Evolutionary conservation across 345 rosid genomes (phyloP).

Genomic region (Melastoma malabathricum): DNA sequence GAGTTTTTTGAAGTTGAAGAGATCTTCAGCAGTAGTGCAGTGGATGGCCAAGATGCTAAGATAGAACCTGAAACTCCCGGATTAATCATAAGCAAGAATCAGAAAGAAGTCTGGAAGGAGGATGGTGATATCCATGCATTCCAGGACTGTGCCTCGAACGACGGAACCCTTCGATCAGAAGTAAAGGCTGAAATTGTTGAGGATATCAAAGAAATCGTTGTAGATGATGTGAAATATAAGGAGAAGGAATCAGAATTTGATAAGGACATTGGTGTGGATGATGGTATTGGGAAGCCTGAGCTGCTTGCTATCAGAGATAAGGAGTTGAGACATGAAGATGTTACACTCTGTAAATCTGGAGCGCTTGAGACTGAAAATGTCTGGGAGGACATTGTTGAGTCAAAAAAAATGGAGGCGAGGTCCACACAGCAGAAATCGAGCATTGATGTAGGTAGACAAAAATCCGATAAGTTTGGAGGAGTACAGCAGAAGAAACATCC

Average conservation of each 20-base stretch:
- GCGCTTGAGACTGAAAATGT: slow-evolving; percentile 31
- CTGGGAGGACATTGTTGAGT: slow-evolving; percentile 17
- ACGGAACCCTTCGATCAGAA: slow-evolving; percentile 38
- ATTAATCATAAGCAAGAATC: slow-evolving; percentile 10
- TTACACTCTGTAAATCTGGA: slow-evolving; percentile 21
- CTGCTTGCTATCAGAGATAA: slow-evolving; percentile 16
- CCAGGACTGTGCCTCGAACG: slow-evolving; percentile 66
- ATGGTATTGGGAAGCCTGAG: slow-evolving; percentile 35
- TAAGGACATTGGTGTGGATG: slow-evolving; percentile 82
- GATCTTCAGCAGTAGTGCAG: slow-evolving; percentile 60
- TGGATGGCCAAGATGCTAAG: slow-evolving; percentile 53
- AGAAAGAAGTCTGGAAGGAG: slow-evolving; percentile 53
- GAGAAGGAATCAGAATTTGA: slow-evolving; percentile 44
- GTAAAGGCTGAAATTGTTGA: slow-evolving; percentile 34
- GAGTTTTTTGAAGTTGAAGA: slow-evolving; percentile 98
- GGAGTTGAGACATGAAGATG: slow-evolving; percentile 20
- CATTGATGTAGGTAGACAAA: slow-evolving; percentile 25
- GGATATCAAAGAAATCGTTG: slow-evolving; percentile 80
- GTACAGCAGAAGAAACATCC: slow-evolving; percentile 39
- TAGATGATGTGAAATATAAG: slow-evolving; percentile 81
- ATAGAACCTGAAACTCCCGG: slow-evolving; percentile 16
- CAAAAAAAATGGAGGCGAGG: slow-evolving; percentile 29
- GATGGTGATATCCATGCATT: slow-evolving; percentile 53
- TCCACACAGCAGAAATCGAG: slow-evolving; percentile 16
- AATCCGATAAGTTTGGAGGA: slow-evolving; percentile 36